Evolutionary conservation across 2,329 filamentous ascomycete genomes (phyloP).

Genomic region (Graphilbum ipis-grandicollis): DNA sequence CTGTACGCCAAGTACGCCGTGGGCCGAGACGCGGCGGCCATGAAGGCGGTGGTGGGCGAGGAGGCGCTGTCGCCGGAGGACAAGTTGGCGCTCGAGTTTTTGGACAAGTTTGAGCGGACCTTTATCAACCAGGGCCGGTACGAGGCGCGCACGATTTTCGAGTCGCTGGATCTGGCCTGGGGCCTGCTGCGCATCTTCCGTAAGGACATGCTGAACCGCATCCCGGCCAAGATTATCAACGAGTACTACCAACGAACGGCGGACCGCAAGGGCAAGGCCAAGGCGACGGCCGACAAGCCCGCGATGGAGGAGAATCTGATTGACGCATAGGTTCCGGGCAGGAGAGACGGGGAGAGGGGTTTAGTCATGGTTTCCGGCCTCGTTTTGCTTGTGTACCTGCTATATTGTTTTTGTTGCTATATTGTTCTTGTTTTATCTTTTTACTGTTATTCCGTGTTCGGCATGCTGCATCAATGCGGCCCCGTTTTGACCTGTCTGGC

Average conservation of each 20-base stretch:
- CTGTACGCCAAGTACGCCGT: slow-evolving; percentile 99
- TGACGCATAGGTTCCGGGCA: slow-evolving; percentile 13
- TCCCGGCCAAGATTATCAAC: slow-evolving; percentile 65
- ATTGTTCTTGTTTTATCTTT: no score
- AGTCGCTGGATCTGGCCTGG: slow-evolving; percentile 93
- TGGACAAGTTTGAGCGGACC: slow-evolving; percentile 93
- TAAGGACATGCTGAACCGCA: slow-evolving; percentile 94
- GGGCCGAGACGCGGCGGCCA: slow-evolving; percentile 90
- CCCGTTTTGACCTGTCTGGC: no score
- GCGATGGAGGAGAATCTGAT: slow-evolving; percentile 20
- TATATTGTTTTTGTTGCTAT: background rate
- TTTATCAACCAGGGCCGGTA: slow-evolving; percentile 90
- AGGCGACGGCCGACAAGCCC: slow-evolving; percentile 26
- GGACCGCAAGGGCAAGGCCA: slow-evolving; percentile 44
- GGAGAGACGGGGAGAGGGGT: background rate
- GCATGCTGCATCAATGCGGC: no score
- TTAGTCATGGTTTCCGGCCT: no score
- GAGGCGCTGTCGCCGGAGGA: slow-evolving; percentile 91
- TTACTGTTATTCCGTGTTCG: background rate
- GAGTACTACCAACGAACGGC: slow-evolving; percentile 63
- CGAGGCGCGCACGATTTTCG: slow-evolving; percentile 78
- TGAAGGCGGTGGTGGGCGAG: slow-evolving; percentile 99
- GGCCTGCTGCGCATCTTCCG: slow-evolving; percentile 91
- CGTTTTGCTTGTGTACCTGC: background rate
- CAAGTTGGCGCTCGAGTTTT: slow-evolving; percentile 94